These are phyloP conservation scores for Cubamyces sp. DNA, from an alignment of 768 basidiomycete species.

Conservation along the genomic window DNA sequence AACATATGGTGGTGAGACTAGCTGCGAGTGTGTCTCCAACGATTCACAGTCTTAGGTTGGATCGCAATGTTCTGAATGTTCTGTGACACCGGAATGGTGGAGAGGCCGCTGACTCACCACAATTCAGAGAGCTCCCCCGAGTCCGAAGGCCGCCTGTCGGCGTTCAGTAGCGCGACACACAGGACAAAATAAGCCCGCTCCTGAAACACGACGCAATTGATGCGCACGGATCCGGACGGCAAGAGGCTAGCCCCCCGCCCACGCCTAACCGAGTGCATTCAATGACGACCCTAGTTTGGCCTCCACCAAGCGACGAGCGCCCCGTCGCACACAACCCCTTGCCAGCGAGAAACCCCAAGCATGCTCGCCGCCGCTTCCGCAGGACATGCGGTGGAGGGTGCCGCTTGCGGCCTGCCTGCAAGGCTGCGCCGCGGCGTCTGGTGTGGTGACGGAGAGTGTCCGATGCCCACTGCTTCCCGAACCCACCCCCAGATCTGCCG, in stretches of 20 bases:
- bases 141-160: background rate
- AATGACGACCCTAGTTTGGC: background rate
- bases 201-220: background rate
- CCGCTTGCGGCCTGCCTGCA: background rate
- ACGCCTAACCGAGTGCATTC: background rate
- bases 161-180: background rate
- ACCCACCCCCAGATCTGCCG: background rate
- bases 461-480: no score
- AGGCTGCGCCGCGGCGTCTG: no score
- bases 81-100: no score
- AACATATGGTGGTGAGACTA: no score
- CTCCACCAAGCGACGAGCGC: background rate
- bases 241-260: background rate
- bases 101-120: no score
- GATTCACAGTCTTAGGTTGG: no score
- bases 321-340: background rate
- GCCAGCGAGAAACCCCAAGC: background rate
- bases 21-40: no score
- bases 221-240: background rate
- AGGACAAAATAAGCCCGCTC: background rate
- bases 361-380: background rate
- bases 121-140: no score
- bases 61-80: no score
- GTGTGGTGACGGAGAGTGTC: no score
- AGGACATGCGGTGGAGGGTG: background rate